Percentiles rank a stretch among this genome's conserved stretches.
phyloP scores from a whole-genome alignment of 2,329 filamentous ascomycete species.

The Aureobasidium sp. region DNA sequence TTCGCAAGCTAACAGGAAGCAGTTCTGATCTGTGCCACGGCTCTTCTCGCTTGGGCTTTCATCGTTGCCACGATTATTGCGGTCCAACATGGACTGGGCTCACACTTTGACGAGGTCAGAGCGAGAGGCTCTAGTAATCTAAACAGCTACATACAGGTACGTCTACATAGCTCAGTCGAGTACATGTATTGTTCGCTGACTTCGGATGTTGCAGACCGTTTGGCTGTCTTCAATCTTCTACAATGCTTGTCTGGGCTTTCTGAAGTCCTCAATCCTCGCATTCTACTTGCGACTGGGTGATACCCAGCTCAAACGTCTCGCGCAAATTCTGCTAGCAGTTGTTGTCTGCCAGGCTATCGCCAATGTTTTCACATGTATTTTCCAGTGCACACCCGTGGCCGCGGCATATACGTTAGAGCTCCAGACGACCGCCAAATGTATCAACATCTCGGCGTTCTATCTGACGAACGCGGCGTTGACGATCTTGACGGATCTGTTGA shows the following conservation, averaged over 20 bases:
- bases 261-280: slow-evolving; percentile 4
- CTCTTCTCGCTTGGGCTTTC: slow-evolving; percentile 3
- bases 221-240: slow-evolving; percentile 10
- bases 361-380: slow-evolving; percentile 11
- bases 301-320: background rate
- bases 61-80: background rate
- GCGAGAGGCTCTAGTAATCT: background rate
- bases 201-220: background rate
- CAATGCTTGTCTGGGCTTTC: slow-evolving; percentile 6
- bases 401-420: background rate
- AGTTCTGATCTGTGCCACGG: slow-evolving; percentile 1
- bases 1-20: background rate
- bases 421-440: background rate
- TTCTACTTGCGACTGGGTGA: slow-evolving; percentile 11
- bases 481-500: slow-evolving; percentile 2
- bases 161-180: background rate
- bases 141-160: background rate
- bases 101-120: background rate
- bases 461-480: slow-evolving; percentile 1
- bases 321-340: background rate
- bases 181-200: background rate
- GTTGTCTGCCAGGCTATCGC: slow-evolving; percentile 1
- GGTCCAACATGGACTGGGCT: background rate
- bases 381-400: background rate
- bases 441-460: slow-evolving; percentile 5